These are phyloP conservation scores for Umbelopsis sp. DNA, from an alignment of 192 early-diverging fungal species.

Conservation along the genomic window DNA sequence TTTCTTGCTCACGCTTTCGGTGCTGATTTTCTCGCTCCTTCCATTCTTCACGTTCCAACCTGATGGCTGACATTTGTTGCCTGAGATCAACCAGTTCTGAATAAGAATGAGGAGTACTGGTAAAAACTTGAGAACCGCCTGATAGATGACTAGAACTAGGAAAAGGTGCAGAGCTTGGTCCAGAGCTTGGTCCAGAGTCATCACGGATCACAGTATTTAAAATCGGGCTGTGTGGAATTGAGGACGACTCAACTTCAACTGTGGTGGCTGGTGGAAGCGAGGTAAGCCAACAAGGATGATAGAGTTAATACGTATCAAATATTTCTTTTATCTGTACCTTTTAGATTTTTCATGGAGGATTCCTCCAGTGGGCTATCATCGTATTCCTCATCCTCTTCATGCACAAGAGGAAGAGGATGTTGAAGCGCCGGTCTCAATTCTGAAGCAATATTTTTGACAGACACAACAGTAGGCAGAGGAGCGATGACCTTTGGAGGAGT, in stretches of 20 bases:
- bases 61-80: conserved; percentile 11
- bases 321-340: not conserved
- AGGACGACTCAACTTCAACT: not conserved
- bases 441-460: not conserved
- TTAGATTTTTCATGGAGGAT: not conserved
- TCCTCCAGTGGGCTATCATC: not conserved
- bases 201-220: not conserved
- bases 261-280: not conserved
- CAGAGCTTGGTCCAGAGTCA: not conserved
- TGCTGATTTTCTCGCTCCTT: conserved; percentile 16
- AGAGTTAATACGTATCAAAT: not conserved
- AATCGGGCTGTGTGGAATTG: not conserved
- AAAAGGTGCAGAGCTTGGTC: not conserved
- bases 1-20: conserved; percentile 13
- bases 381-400: not conserved
- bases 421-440: not conserved
- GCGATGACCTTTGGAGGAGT: not conserved
- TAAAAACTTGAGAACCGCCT: not conserved
- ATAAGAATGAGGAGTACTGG: not conserved
- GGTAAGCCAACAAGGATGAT: not conserved
- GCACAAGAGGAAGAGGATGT: not conserved
- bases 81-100: not conserved
- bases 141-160: not conserved
- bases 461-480: not conserved
- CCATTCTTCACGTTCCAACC: conserved; percentile 17